These are phyloP conservation scores for Trametes pubescens DNA, from an alignment of 1,284 basidiomycete genomes.

Conservation along the genomic window DNA sequence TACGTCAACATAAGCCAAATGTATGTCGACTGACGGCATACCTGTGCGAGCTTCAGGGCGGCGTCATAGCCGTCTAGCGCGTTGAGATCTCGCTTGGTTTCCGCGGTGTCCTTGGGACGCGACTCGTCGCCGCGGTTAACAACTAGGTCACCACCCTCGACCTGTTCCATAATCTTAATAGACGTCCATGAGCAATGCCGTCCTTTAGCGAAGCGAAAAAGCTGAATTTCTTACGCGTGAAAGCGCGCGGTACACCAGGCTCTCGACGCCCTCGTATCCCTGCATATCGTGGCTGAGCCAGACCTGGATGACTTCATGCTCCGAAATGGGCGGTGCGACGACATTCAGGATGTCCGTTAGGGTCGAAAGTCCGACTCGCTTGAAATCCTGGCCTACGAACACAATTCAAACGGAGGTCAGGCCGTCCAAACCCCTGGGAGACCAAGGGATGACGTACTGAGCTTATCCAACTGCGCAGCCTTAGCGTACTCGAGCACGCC, in stretches of 20 bases:
- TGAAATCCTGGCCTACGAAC: constrained; percentile 82
- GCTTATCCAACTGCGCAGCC: constrained; percentile 77
- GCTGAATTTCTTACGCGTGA: constrained; percentile 64
- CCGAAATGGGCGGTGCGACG: constrained; percentile 97
- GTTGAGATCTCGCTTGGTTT: constrained; percentile 74
- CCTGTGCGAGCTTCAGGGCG: constrained; percentile 84
- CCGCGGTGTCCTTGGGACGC: constrained; percentile 63
- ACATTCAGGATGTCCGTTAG: constrained; percentile 93
- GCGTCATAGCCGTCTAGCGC: constrained; percentile 85
- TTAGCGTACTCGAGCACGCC: constrained; percentile 55
- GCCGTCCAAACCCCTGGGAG: constrained; percentile 2
- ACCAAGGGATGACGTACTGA: constrained; percentile 57
- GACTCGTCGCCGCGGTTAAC: constrained; percentile 87
- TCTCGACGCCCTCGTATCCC: constrained; percentile 95
- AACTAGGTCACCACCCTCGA: constrained; percentile 90
- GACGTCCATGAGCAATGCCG: constrained; percentile 19
- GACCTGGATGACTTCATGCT: constrained; percentile 97
- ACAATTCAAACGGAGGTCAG: constrained; percentile 8
- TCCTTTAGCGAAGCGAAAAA: constrained; percentile 12
- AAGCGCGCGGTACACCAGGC: constrained; percentile 92
- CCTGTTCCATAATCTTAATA: constrained; percentile 87
- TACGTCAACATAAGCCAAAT: constrained; percentile 8
- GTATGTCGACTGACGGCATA: constrained; percentile 39
- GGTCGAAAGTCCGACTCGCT: constrained; percentile 85
- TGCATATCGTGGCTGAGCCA: constrained; percentile 97